Evolutionary conservation across 1,284 basidiomycete species (phyloP).

Genomic region (Quambalaria eucalypti): DNA sequence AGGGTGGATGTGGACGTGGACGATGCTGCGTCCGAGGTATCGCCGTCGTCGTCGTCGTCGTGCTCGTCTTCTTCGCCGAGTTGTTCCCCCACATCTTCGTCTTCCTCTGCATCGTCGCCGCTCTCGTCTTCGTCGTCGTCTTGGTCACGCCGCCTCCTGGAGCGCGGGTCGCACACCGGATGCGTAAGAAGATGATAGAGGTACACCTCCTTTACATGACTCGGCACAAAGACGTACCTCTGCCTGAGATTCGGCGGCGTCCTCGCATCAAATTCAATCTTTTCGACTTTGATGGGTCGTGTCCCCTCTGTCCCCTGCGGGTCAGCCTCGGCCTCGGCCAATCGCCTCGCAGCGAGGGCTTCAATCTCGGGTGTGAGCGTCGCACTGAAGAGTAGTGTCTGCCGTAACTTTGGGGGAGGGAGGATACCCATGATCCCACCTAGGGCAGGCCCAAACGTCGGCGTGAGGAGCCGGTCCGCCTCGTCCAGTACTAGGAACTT

Average conservation of each 20-base stretch:
- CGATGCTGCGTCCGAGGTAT: slow-evolving; percentile 7
- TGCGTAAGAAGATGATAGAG: slow-evolving; percentile 81
- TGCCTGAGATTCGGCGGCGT: slow-evolving; percentile 78
- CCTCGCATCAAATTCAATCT: slow-evolving; percentile 60
- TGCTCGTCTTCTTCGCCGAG: background rate
- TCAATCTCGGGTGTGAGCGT: slow-evolving; percentile 84
- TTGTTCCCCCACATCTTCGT: slow-evolving; percentile 2
- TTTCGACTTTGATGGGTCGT: slow-evolving; percentile 69
- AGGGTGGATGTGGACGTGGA: background rate
- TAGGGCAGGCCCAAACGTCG: slow-evolving; percentile 81
- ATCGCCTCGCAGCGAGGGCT: slow-evolving; percentile 58
- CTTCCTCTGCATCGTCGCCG: slow-evolving; percentile 23
- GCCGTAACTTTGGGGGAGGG: slow-evolving; percentile 62
- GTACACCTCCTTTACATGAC: slow-evolving; percentile 86
- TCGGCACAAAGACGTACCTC: slow-evolving; percentile 83
- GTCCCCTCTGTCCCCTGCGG: too few species aligned
- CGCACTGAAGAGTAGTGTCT: slow-evolving; percentile 94
- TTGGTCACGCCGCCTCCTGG: background rate
- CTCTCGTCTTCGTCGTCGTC: slow-evolving; percentile 17
- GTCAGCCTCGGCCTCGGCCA: slow-evolving; percentile 63
- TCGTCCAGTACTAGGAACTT: slow-evolving; percentile 55
- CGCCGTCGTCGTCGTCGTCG: slow-evolving; percentile 13
- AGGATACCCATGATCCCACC: slow-evolving; percentile 64
- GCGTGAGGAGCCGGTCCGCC: slow-evolving; percentile 81
- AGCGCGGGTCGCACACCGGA: slow-evolving; percentile 53